Percentiles rank a stretch among this genome's conserved stretches.
These are phyloP conservation scores for Botrytis paeoniae DNA, from an alignment of 2,329 filamentous ascomycete genomes.

Conservation along the genomic window DNA sequence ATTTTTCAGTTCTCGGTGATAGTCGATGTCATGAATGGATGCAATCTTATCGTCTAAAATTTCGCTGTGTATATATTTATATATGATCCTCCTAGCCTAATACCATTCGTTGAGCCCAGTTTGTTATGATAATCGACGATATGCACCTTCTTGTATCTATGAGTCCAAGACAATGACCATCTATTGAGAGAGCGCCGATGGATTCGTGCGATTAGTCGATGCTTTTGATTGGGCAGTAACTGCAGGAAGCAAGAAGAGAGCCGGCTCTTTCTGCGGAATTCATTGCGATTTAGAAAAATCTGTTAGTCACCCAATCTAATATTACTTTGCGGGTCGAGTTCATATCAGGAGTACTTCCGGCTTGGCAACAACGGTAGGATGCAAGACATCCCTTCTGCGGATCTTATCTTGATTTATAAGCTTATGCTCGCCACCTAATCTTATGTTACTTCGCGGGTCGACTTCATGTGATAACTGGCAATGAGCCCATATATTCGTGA, in stretches of 20 bases:
- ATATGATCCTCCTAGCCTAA: not conserved
- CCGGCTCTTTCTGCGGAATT: not conserved
- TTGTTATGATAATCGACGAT: no score
- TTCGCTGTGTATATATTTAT: not conserved
- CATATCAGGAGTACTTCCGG: not conserved
- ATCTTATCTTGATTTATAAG: not conserved
- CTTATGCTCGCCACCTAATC: not conserved
- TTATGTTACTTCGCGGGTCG: not conserved
- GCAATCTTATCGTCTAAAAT: not conserved
- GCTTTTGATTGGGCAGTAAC: not conserved
- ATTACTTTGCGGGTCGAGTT: not conserved
- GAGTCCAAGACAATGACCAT: not conserved
- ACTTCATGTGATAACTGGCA: not conserved
- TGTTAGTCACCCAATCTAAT: not conserved
- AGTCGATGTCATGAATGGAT: not conserved
- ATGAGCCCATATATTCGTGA: not conserved
- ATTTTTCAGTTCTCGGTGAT: not conserved
- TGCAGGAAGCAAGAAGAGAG: accelerated
- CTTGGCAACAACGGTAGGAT: accelerated
- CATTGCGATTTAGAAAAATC: not conserved
- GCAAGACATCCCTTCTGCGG: not conserved
- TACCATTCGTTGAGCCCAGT: not conserved
- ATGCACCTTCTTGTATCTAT: not conserved
- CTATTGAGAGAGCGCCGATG: not conserved
- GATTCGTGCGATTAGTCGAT: not conserved